Evolutionary conservation across 2,329 filamentous ascomycete genomes (phyloP).

Genomic region (Calonectria pseudoturangicola): DNA sequence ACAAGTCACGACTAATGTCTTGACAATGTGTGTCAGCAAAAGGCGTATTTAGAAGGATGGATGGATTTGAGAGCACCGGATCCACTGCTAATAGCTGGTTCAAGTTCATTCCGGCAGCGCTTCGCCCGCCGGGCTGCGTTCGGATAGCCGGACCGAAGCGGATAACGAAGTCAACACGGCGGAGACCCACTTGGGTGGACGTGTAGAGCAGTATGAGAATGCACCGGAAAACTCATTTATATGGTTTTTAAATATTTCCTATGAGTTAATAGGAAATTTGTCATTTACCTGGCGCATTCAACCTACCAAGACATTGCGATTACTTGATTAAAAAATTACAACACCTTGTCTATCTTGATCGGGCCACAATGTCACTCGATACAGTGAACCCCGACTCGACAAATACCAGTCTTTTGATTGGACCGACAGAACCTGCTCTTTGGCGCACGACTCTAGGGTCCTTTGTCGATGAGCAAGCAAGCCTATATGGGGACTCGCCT

Average conservation of each 20-base stretch:
- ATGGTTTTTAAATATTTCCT: background rate
- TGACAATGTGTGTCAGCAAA: slow-evolving; percentile 20
- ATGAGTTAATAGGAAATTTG: too few relatives aligned
- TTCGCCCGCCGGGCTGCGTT: background rate
- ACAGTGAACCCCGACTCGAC: background rate
- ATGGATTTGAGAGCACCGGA: slow-evolving; percentile 11
- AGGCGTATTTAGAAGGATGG: slow-evolving; percentile 18
- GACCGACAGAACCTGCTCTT: slow-evolving; percentile 23
- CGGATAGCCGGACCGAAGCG: slow-evolving; percentile 20
- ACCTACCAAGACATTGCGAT: too few relatives aligned
- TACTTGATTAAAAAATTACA: too few relatives aligned
- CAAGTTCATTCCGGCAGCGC: background rate
- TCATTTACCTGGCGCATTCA: background rate
- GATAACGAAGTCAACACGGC: slow-evolving; percentile 1
- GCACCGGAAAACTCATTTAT: slow-evolving; percentile 19
- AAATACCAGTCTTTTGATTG: background rate
- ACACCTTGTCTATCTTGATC: background rate
- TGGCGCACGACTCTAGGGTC: slow-evolving; percentile 26
- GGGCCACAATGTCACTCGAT: background rate
- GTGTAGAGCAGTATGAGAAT: background rate
- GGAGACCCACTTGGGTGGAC: background rate
- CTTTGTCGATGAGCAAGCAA: slow-evolving; percentile 34
- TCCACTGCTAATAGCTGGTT: slow-evolving; percentile 2
- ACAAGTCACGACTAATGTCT: background rate
- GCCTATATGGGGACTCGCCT: slow-evolving; percentile 17